Evolutionary conservation across 2,329 filamentous ascomycete species (phyloP), one percentile per base, ranked within the genome.

Genomic region (Penicillium capsulatum): DNA sequence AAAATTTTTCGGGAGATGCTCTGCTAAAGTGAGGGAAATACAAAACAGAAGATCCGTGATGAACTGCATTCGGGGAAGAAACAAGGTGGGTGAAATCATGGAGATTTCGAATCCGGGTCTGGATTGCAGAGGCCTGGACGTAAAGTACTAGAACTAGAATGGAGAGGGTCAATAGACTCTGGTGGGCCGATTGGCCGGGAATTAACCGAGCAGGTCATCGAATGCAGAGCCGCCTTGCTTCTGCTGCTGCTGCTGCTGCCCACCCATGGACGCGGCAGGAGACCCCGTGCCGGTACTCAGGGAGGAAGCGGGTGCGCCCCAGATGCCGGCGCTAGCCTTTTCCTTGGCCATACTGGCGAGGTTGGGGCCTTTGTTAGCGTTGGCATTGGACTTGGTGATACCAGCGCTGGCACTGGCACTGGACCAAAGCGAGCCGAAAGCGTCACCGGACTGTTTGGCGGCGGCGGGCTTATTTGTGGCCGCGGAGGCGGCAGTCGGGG

Each of bases 311-410:
- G 84, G 75, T 0, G 86, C 78, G 13, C 91, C 92, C 89, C 94
- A 98, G 48, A 98, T 87, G 6, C 90, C 89, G 11, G 90, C 89
- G 55, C 83, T 89, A 42, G 89, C 92, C 76, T 97, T 96, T 68
- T 96, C 89, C 73, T 96, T 96, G n/a, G 90, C 91, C 66, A 98
- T 80, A 64, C 94, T 90, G 19, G 89, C 90, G 69, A 98, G 77
- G 39, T 90, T 90, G 36, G 88, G 83, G 0, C 84, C 84, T 42
- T 81, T 75, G 38, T 75, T 71, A 7, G 71, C 73, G 9, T 76
- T 72, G 2, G 81, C 76, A 44, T 68, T 74, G 1, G 76, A 68
- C 70, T 92, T 94, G 72, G 89, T 89, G 50, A 89, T 77, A 32
- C 83, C 81, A 8, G 76, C 76, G 48, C 81, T 87, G 17, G 82